Evolutionary conservation across 2,329 filamentous ascomycete species (phyloP).

Genomic region (Neonectria ditissima): DNA sequence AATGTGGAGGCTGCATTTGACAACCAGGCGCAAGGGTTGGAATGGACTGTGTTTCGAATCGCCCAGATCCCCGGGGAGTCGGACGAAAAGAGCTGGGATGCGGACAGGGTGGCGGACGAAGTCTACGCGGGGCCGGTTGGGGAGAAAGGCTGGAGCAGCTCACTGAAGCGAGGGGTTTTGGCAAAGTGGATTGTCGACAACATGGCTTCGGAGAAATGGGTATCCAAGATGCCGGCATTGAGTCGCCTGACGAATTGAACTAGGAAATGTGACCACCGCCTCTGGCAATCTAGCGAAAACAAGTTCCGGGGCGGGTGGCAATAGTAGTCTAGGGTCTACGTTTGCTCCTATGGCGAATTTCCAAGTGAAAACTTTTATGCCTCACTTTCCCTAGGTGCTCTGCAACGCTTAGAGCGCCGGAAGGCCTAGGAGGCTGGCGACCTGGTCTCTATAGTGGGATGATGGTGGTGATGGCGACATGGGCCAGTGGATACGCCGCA

Average conservation of each 20-base stretch:
- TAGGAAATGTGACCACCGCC: too few relatives aligned
- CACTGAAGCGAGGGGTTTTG: conserved; percentile 35
- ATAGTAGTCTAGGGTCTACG: too few relatives aligned
- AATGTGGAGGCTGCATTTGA: conserved; percentile 39
- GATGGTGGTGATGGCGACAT: neutral
- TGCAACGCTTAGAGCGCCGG: neutral
- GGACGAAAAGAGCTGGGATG: conserved; percentile 44
- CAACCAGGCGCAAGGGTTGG: conserved; percentile 35
- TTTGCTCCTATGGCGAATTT: neutral
- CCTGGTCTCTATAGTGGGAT: neutral
- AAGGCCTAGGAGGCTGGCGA: neutral
- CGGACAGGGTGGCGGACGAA: conserved; percentile 42
- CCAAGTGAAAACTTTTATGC: too few relatives aligned
- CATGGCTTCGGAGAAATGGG: neutral
- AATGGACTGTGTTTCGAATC: conserved; percentile 48
- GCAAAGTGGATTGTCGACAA: conserved; percentile 47
- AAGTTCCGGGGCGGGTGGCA: too few relatives aligned
- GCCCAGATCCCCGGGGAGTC: conserved; percentile 42
- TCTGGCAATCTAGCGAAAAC: too few relatives aligned
- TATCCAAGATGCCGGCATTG: conserved; percentile 9
- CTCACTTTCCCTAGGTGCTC: too few relatives aligned
- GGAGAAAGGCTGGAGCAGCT: conserved; percentile 32
- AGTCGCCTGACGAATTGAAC: neutral
- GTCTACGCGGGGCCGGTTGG: conserved; percentile 38
- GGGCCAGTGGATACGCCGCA: neutral